These are phyloP conservation scores for Hansenula lynferdii DNA, from an alignment of 1,139 yeast species.

Conservation along the genomic window DNA sequence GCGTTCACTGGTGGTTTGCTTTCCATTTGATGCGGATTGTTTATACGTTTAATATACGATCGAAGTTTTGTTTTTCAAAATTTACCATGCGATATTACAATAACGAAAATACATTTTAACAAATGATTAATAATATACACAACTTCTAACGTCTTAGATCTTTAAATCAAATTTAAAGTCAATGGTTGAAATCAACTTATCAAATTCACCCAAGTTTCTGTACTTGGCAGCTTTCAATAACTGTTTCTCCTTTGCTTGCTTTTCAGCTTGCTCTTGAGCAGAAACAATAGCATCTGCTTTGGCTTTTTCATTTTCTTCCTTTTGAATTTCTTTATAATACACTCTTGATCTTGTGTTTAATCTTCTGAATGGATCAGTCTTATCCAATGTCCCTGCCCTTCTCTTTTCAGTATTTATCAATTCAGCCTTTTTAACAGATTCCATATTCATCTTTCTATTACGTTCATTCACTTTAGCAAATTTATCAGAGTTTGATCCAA, in stretches of 20 bases:
- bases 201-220: conserved; percentile 38
- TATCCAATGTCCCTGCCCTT: conserved; percentile 41
- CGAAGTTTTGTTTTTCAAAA: too few species aligned
- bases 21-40: too few species aligned
- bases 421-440: conserved; percentile 78
- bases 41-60: too few species aligned
- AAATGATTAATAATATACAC: conserved; percentile 22
- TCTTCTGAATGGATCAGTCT: conserved; percentile 85
- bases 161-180: conserved; percentile 35
- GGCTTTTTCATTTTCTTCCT: conserved; percentile 41
- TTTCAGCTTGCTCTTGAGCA: conserved; percentile 28
- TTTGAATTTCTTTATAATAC: conserved; percentile 54
- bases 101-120: too few species aligned
- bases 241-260: conserved; percentile 30
- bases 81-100: too few species aligned
- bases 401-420: conserved; percentile 54
- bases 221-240: conserved; percentile 28
- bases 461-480: conserved; percentile 40
- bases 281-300: conserved; percentile 35
- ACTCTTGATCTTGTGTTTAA: conserved; percentile 82
- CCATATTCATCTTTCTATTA: conserved; percentile 76
- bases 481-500: conserved; percentile 30
- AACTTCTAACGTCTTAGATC: neutral
- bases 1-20: conserved; percentile 3
- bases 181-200: conserved; percentile 39